Evolutionary conservation across 148 eudicot species (phyloP), one percentile per base, ranked within the genome.

Genomic region (Nyssa sinensis): DNA sequence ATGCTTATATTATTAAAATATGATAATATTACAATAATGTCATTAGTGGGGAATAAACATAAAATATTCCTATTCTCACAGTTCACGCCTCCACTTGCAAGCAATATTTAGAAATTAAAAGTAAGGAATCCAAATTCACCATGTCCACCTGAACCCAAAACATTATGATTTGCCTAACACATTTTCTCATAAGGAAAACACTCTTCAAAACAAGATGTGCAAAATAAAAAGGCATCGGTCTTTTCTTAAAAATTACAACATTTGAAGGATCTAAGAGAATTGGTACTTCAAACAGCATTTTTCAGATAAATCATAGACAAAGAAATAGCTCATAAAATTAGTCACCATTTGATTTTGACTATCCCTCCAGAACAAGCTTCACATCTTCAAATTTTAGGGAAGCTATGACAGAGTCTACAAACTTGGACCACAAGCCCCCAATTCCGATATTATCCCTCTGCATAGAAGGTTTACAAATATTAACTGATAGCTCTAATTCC

Each of bases 401-500:
- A 73, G 86, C 74, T 32, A 64, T 75, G 64, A 91, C 39, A 75
- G 89, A 94, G 66, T 87, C 91, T 47, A 91, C 75, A 80, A 94
- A 94, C 57, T 94, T 97, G 1, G 89, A 83, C 95, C 93, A 89
- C 3, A 90, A 78, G 47, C 98, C 97, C 61, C 97, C 88, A 62
- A 93, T 85, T 73, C 98, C 98, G 78, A 84, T 82, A 66, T 74
- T 80, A 69, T 91, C 98, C 71, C 96, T 88, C 98, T 92, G 86
- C 81, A 72, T 8, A 75, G 19, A 69, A 64, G 63, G 8, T 57
- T 41, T 71, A 44, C 35, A 63, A 35, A 55, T 35, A 34, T 58
- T 35, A 71, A 66, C 33, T 71, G 12, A 57, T 59, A 71, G 21
- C 47, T 13, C 19, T 34, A 17, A 72, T 4, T 33, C 28, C 31